Evolutionary conservation across 768 basidiomycete genomes (phyloP), one percentile per base, ranked within the genome.

Genomic region (Epithele typhae): DNA sequence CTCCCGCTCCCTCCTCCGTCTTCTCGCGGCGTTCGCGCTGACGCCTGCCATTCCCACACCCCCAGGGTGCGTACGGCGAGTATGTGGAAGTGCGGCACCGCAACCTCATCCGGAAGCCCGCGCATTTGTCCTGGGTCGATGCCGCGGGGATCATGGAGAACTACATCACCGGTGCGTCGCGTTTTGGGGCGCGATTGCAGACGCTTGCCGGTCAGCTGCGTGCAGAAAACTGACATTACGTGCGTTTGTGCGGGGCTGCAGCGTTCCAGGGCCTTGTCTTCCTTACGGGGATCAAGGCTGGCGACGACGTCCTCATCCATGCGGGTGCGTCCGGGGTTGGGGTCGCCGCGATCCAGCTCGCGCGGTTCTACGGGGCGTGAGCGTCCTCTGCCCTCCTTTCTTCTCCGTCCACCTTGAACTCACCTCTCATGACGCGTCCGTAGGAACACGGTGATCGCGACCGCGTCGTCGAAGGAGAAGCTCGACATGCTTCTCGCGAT

Each of bases 261-360:
- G 82, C 82, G 4, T 82, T 71, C 60, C 82, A 84, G 57, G 82
- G 77, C 0, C 63, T 86, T n/a, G 72, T 89, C 38, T 61, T 84
- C 25, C 78, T 83, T 50, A 86, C 83, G 1, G 74, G 85, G 54
- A 57, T 94, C 37, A 78, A 84, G 59, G 59, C 73, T 51, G 79
- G 81, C 25, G 84, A 91, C 38, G 68, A 85, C 58, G 88, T 92
- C 9, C 75, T 98, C 14, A 74, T 96, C 12, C 95, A 97, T 60
- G 92, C 92, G 17, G 94, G 84, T 7, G 92, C 92, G 3, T 91
- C 88, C 12, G 92, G 93, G 23, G 92, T 96, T 4, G 92, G 92
- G 1, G 63, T 93, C 15, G 84, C 92, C 3, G 89, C 90, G 12
- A 89, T 87, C 40, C 94, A 97, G 65, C 68, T 96, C n/a, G 90